Conservation (phyloP, 371 early-diverging fungal species). For the Amoeboaphelidium protococcarum region DNA sequence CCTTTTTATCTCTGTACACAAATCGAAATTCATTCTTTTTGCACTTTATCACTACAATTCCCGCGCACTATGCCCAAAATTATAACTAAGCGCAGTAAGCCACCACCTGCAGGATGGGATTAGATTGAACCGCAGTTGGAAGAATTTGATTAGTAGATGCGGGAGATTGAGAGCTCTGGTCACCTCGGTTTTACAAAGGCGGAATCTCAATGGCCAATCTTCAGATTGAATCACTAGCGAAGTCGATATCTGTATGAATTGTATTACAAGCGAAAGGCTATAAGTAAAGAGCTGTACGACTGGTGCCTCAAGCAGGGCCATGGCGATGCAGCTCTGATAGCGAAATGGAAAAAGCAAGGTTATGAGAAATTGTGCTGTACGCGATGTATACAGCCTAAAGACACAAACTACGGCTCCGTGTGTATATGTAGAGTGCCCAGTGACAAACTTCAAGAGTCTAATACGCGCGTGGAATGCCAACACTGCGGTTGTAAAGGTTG, state of each 20-base stretch:
- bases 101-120: conserved; percentile 81
- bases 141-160: conserved; percentile 77
- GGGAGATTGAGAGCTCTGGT: conserved; percentile 43
- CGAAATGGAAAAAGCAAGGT: conserved; percentile 94
- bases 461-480: conserved; percentile 65
- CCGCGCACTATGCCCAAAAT: conserved; percentile 12
- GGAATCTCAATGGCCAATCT: conserved; percentile 82
- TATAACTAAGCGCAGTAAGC: conserved; percentile 38
- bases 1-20: no score
- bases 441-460: conserved; percentile 59
- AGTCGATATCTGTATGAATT: conserved; percentile 85
- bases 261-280: conserved; percentile 75
- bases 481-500: conserved; percentile 78
- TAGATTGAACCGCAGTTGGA: conserved; percentile 75
- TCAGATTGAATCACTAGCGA: conserved; percentile 89
- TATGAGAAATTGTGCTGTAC: conserved; percentile 95
- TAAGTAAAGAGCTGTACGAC: conserved; percentile 70
- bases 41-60: not conserved
- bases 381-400: conserved; percentile 83
- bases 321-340: conserved; percentile 81
- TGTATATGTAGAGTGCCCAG: conserved; percentile 96
- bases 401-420: conserved; percentile 89
- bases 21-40: no score
- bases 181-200: conserved; percentile 17
- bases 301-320: conserved; percentile 68